Evolutionary conservation across 768 basidiomycete genomes (phyloP).

Genomic region (Myochromella boudieri): DNA sequence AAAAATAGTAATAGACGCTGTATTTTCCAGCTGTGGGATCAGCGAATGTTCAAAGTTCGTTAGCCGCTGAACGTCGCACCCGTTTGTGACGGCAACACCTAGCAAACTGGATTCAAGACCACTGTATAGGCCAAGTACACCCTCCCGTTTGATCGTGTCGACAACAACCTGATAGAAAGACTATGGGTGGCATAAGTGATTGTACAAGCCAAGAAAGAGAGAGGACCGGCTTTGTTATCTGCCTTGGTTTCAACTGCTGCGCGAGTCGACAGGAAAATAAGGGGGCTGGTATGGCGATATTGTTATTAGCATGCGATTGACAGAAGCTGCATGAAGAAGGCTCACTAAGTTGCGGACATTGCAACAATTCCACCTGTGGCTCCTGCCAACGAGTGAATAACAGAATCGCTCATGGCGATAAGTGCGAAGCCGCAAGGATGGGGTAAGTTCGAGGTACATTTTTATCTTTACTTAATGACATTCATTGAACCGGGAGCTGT

Average conservation of each 20-base stretch:
- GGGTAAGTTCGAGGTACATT: background rate
- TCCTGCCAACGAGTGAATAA: constrained; percentile 86
- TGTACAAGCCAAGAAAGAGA: background rate
- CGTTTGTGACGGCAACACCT: constrained; percentile 93
- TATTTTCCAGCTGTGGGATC: constrained; percentile 1
- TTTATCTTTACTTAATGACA: too few species aligned
- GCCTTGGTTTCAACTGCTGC: constrained; percentile 88
- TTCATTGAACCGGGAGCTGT: too few species aligned
- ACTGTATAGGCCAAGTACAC: constrained; percentile 80
- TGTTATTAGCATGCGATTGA: constrained; percentile 6
- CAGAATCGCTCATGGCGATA: constrained; percentile 64
- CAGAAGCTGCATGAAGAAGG: constrained; percentile 9
- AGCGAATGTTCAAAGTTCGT: background rate
- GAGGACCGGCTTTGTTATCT: constrained; percentile 35
- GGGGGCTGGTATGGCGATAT: constrained; percentile 54
- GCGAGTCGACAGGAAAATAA: constrained; percentile 89
- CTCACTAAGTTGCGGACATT: constrained; percentile 89
- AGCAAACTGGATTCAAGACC: constrained; percentile 84
- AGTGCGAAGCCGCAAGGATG: background rate
- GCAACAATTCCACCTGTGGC: constrained; percentile 88
- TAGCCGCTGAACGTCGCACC: constrained; percentile 43
- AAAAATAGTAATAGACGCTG: constrained; percentile 94
- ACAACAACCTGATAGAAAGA: constrained; percentile 63
- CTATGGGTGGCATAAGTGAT: constrained; percentile 31
- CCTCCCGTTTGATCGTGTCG: constrained; percentile 83